A percentile compares a stretch with the other conserved stretches of the same genome.
Conservation (phyloP, 441 rosid genomes). For the Viola pubescens region DNA sequence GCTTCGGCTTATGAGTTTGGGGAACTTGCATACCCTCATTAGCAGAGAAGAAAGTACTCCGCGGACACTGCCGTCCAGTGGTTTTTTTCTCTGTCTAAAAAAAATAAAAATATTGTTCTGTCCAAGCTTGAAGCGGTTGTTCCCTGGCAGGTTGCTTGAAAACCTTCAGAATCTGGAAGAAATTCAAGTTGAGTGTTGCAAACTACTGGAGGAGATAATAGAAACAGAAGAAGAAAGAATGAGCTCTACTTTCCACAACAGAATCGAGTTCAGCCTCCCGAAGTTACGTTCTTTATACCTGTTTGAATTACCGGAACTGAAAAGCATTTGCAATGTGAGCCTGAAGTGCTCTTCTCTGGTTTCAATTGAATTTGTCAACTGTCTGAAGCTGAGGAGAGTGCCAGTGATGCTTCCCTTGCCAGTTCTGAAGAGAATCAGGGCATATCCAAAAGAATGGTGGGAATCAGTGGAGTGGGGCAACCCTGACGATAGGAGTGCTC, state of each 20-base stretch:
- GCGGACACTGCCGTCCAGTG: not conserved
- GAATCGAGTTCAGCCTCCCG: not conserved
- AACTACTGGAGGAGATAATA: not conserved
- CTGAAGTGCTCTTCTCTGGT: conserved; percentile 5
- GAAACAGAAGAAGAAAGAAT: not conserved
- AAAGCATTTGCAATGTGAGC: not conserved
- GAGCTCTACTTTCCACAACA: not conserved
- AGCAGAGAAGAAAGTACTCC: not conserved
- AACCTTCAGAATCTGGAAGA: not conserved
- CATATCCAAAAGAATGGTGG: conserved; percentile 6
- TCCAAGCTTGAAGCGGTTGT: not conserved
- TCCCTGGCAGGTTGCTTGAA: not conserved
- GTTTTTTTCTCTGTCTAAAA: not conserved
- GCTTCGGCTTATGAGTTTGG: not conserved
- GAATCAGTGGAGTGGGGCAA: conserved; percentile 10
- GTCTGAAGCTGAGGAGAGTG: conserved; percentile 12
- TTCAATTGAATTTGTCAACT: rapidly evolving
- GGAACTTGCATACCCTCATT: not conserved
- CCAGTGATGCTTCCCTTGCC: conserved; percentile 9
- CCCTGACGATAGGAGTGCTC: not conserved
- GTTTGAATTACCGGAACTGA: not conserved
- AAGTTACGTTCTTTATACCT: not conserved
- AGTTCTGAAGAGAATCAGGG: not conserved
- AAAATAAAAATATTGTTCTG: not conserved
- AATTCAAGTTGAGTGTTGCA: not conserved